Evolutionary conservation across 768 basidiomycete species (phyloP).

Genomic region (Termitomyces sp.): DNA sequence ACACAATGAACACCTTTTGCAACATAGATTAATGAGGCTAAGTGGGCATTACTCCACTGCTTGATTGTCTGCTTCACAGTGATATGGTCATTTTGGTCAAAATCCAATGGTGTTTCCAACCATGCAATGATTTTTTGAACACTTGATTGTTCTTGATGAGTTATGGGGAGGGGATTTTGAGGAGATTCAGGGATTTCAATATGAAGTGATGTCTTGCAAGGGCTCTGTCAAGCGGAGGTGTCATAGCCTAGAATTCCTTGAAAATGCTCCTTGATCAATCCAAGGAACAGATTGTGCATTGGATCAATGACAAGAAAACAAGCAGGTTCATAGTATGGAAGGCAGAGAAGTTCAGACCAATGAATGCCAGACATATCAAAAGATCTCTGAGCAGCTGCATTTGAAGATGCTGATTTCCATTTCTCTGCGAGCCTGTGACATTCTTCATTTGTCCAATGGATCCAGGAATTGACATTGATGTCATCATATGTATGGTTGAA

Average conservation of each 20-base stretch:
- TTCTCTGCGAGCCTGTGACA: constrained; percentile 2
- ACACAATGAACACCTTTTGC: too few relatives aligned
- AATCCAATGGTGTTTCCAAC: neutral
- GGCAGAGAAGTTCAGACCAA: constrained; percentile 26
- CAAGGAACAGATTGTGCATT: constrained; percentile 24
- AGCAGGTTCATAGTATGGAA: constrained; percentile 29
- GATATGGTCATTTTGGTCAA: neutral
- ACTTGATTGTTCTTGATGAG: neutral
- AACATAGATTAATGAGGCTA: neutral
- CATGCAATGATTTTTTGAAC: neutral
- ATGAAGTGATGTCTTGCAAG: neutral
- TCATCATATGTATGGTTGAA: neutral
- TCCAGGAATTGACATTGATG: constrained; percentile 16
- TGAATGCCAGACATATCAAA: constrained; percentile 21
- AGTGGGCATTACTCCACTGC: neutral
- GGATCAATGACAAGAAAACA: constrained; percentile 23
- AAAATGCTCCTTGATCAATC: too few relatives aligned
- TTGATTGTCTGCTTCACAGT: neutral
- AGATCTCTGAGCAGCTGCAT: neutral
- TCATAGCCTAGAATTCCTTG: constrained; percentile 17
- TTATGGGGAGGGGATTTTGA: neutral
- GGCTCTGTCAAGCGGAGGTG: neutral
- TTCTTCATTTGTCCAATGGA: too few relatives aligned
- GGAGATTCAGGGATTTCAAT: neutral
- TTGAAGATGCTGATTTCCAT: constrained; percentile 13